These are phyloP conservation scores for Pseudonitzschia delicatissima DNA, from an alignment of 108 stramenopile species.

Conservation along the genomic window DNA sequence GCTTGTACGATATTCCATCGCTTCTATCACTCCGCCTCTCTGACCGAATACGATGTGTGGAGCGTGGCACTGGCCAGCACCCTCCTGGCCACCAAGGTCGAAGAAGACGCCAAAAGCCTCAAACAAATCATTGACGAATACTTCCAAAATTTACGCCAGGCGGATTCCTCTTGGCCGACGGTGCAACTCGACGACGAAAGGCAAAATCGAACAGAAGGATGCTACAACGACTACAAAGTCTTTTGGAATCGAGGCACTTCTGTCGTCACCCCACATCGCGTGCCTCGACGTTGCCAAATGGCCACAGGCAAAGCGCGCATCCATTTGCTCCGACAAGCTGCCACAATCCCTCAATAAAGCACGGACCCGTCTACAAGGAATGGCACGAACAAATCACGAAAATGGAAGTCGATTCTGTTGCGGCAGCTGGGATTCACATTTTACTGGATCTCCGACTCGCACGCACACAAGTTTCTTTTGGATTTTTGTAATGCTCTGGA, in stretches of 20 bases:
- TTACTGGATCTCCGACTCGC: conserved; percentile 78
- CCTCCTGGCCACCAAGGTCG: conserved; percentile 64
- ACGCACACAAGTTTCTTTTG: conserved; percentile 76
- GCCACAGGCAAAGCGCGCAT: not conserved
- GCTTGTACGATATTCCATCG: conserved; percentile 71
- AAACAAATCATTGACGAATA: conserved; percentile 50
- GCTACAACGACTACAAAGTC: not conserved
- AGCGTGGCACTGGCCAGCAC: conserved; percentile 63
- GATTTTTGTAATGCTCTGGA: conserved; percentile 47
- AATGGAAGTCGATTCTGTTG: conserved; percentile 57
- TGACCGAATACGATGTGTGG: conserved; percentile 61
- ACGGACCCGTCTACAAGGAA: conserved; percentile 65
- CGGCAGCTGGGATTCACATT: conserved; percentile 75
- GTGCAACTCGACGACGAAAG: not conserved
- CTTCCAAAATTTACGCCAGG: conserved; percentile 60
- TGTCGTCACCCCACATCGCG: not conserved
- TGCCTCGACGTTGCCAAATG: not conserved
- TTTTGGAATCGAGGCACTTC: not conserved
- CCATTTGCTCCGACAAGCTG: not conserved
- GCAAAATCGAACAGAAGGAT: not conserved
- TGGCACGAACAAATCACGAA: conserved; percentile 49
- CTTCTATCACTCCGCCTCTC: conserved; percentile 58
- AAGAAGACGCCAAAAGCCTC: conserved; percentile 53
- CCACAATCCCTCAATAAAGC: conserved; percentile 4
- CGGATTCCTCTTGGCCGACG: conserved; percentile 37